Evolutionary conservation across 2,329 filamentous ascomycete genomes (phyloP).

Genomic region (Fusarium proliferatum): DNA sequence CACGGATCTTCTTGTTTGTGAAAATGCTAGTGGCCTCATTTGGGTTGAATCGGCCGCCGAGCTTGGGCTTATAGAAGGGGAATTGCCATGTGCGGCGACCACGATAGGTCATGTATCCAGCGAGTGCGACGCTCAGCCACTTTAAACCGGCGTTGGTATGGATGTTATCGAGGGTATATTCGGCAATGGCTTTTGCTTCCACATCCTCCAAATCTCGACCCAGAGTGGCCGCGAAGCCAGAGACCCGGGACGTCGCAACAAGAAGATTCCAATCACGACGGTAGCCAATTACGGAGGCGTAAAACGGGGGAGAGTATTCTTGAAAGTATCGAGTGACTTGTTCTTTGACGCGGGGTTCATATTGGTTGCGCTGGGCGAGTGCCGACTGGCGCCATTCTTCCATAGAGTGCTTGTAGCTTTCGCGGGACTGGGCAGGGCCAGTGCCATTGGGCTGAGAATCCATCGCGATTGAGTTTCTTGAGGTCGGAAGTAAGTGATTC

Average conservation of each 20-base stretch:
- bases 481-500: background rate
- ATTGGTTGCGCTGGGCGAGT: slow-evolving; percentile 45
- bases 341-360: slow-evolving; percentile 46
- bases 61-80: slow-evolving; percentile 46
- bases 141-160: slow-evolving; percentile 48
- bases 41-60: slow-evolving; percentile 42
- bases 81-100: slow-evolving; percentile 45
- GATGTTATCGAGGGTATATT: slow-evolving; percentile 48
- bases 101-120: slow-evolving; percentile 45
- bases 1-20: slow-evolving; percentile 42
- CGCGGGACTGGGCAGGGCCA: slow-evolving; percentile 32
- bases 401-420: slow-evolving; percentile 44
- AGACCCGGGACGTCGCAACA: slow-evolving; percentile 44
- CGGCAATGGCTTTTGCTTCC: slow-evolving; percentile 52
- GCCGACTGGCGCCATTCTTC: slow-evolving; percentile 49
- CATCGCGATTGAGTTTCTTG: slow-evolving; percentile 18
- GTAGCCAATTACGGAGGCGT: slow-evolving; percentile 47
- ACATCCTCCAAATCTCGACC: slow-evolving; percentile 49
- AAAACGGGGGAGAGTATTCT: slow-evolving; percentile 48
- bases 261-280: slow-evolving; percentile 45
- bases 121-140: slow-evolving; percentile 41
- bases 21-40: slow-evolving; percentile 45
- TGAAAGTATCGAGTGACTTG: slow-evolving; percentile 49
- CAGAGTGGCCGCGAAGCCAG: slow-evolving; percentile 45
- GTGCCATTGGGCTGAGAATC: slow-evolving; percentile 31